A percentile compares a stretch with the other conserved stretches of the same genome.
Evolutionary conservation across 306 rosid species (phyloP).

Genomic region (Pyrus communis): DNA sequence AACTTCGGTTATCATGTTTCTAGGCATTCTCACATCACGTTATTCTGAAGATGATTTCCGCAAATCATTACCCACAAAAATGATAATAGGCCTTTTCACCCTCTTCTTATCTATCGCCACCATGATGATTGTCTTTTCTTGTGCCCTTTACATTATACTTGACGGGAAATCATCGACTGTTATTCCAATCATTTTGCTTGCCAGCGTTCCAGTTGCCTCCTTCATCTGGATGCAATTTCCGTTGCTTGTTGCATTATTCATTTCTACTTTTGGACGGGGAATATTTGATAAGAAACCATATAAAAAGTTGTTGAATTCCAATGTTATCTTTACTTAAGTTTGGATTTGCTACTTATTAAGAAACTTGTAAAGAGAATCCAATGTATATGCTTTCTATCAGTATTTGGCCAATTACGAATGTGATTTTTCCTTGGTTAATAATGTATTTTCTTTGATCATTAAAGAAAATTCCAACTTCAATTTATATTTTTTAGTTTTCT

Average conservation of each 20-base stretch:
- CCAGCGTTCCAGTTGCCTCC: too few relatives aligned
- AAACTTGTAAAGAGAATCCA: not conserved
- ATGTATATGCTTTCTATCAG: too few relatives aligned
- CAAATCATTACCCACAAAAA: not conserved
- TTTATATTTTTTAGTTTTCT: too few relatives aligned
- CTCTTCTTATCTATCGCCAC: conserved; percentile 28
- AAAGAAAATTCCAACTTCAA: too few relatives aligned
- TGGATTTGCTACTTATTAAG: not conserved
- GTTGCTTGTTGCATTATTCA: conserved; percentile 11
- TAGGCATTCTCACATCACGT: too few relatives aligned
- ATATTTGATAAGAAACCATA: not conserved
- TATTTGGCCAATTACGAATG: not conserved
- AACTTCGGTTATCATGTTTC: too few relatives aligned
- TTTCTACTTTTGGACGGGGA: conserved; percentile 14
- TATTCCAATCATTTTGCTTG: not conserved
- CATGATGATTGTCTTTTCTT: conserved; percentile 33
- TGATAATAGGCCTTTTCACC: conserved; percentile 23
- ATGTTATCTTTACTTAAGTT: not conserved
- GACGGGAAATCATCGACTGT: not conserved
- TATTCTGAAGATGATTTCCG: too few relatives aligned
- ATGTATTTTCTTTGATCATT: too few relatives aligned
- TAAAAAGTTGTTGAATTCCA: not conserved
- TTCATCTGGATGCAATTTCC: conserved; percentile 14
- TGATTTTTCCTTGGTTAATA: not conserved
- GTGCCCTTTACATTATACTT: conserved; percentile 22